Percentiles rank a stretch among this genome's conserved stretches.
Evolutionary conservation across 108 stramenopile genomes (phyloP).

Genomic region (Nitzschia inconspicua): DNA sequence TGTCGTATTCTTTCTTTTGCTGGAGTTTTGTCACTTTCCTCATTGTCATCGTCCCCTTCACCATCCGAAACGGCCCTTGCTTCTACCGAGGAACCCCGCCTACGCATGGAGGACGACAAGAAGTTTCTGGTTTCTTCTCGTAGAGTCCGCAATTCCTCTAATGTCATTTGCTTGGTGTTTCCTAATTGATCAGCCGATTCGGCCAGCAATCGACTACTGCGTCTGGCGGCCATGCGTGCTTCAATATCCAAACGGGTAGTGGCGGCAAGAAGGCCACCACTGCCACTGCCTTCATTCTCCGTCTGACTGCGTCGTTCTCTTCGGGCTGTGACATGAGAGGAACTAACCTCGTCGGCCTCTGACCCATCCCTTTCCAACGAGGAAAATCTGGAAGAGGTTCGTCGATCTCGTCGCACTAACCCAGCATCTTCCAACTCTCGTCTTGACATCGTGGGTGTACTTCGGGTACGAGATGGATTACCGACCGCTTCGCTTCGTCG

Average conservation of each 20-base stretch:
- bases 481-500: background rate
- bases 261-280: background rate
- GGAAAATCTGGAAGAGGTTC: too few relatives aligned
- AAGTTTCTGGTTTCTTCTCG: too few relatives aligned
- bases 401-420: slow-evolving; percentile 5
- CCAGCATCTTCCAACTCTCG: slow-evolving; percentile 17
- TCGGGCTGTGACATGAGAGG: background rate
- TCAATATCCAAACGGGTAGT: slow-evolving; percentile 9
- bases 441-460: slow-evolving; percentile 10
- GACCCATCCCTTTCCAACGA: too few relatives aligned
- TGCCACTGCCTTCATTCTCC: background rate
- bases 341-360: too few relatives aligned
- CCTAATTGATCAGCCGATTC: too few relatives aligned
- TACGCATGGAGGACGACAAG: too few relatives aligned
- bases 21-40: too few relatives aligned
- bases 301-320: slow-evolving; percentile 5
- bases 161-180: too few relatives aligned
- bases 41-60: too few relatives aligned
- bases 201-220: background rate
- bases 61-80: too few relatives aligned
- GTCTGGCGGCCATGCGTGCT: slow-evolving; percentile 1
- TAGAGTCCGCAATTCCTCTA: too few relatives aligned
- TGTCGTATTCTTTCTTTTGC: background rate
- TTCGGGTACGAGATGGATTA: background rate
- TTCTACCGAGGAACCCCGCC: too few relatives aligned